Base-by-base conservation (phyloP, 2,329 filamentous ascomycete species). In the Corynespora cassiicola region DNA sequence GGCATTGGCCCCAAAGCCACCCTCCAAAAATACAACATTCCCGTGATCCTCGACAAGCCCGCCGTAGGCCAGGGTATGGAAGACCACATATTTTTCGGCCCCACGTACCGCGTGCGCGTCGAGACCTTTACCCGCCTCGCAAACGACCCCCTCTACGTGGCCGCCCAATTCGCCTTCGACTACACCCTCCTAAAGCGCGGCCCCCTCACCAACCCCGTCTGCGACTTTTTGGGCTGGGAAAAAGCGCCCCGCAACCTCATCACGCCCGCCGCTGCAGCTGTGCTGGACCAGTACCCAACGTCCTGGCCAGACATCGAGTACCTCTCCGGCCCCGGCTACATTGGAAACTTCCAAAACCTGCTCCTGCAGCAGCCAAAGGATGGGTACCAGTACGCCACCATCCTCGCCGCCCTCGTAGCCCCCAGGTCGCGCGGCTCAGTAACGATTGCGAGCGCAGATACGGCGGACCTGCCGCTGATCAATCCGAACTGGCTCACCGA, bases 401-500 rank as follows among this genome's bases (percentile, higher is more conserved):
- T 71, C 18, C 29, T 56, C 1, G 58, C 41, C 8, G 52, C 60
- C 0, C 39, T 72, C 3, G 47, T 66, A 7, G 51, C 65, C 0
- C 64, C 70, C 0, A 39, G 65, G 1, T 68, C 62, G 2, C 59
- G 65, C 1, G 69, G 69, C 3, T 63, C 46, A 16, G 53, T 73
- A n/a, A 62, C 59, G 0, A 59, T 72, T 16, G n/a, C 39, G 1
- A 61, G 50, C 7, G 34, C 55, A 10, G 49, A 63, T 25, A 61
- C 55, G 1, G 14, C 33, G 0, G 55, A 54, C 14, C 37, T 46
- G 1, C 70, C 71, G 0, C 23, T 58, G 9, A 55, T 73, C 26
- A 51, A 70, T 26, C 64, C 66, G 0, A 56, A 56, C 20, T 71
- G 65, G 66, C 52, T 72, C 3, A 63, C 60, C 3, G 36, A 64